Evolutionary conservation across 1,284 basidiomycete species (phyloP).

Genomic region (Mycosarcoma maydis): DNA sequence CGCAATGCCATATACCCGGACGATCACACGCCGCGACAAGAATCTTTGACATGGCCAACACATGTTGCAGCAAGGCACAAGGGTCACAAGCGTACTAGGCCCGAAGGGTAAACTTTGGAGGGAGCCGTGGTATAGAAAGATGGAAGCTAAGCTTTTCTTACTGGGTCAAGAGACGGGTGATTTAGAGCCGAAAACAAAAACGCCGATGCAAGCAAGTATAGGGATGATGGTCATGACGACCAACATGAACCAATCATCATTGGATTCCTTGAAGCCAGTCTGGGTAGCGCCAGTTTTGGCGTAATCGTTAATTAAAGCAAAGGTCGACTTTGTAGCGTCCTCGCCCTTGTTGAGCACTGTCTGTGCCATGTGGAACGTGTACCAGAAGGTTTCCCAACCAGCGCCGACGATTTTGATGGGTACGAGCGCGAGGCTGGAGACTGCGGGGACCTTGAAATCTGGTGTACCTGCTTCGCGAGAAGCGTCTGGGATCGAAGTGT

Average conservation of each 20-base stretch:
- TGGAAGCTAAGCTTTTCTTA: too few relatives aligned
- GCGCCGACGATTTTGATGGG: slow-evolving; percentile 64
- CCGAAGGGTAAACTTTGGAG: too few relatives aligned
- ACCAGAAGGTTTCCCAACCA: slow-evolving; percentile 56
- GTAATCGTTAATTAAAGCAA: slow-evolving; percentile 25
- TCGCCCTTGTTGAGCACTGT: slow-evolving; percentile 23
- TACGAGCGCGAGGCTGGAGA: slow-evolving; percentile 47
- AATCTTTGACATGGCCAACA: too few relatives aligned
- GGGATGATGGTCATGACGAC: slow-evolving; percentile 22
- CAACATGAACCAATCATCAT: slow-evolving; percentile 33
- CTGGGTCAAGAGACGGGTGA: background rate
- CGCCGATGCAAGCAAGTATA: slow-evolving; percentile 15
- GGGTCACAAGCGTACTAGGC: too few relatives aligned
- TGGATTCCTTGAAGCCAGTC: slow-evolving; percentile 35
- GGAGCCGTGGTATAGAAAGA: too few relatives aligned
- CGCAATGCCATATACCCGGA: background rate
- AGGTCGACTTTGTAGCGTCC: slow-evolving; percentile 11
- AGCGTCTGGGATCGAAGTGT: slow-evolving; percentile 28
- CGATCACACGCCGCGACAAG: too few relatives aligned
- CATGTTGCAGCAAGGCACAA: too few relatives aligned
- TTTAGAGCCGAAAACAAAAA: slow-evolving; percentile 10
- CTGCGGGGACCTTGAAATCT: slow-evolving; percentile 54
- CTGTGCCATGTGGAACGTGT: slow-evolving; percentile 46
- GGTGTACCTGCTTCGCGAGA: slow-evolving; percentile 47
- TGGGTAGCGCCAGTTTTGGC: slow-evolving; percentile 26